Evolutionary conservation across 2,329 filamentous ascomycete species (phyloP), one percentile per base, ranked within the genome.

Genomic region (Fusarium sp.): DNA sequence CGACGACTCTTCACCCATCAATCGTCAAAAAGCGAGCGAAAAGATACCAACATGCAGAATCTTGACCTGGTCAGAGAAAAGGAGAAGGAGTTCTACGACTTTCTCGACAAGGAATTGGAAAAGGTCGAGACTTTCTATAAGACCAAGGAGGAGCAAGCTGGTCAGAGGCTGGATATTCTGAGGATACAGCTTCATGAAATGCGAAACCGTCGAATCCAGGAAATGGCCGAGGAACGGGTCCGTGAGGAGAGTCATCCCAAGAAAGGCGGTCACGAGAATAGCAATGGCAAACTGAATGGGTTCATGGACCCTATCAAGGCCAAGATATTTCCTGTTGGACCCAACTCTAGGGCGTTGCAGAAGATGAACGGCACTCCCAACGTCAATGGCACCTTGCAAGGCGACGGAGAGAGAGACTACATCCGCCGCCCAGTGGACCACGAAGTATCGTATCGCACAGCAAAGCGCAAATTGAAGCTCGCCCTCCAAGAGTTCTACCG

Each of bases 401-500:
- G 47, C 40, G 79, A 79, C 32, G 73, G 71, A 3, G 69, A 74
- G 15, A 74, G 81, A 58, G 82, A 85, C 70, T 87, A 86, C 56
- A 80, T 79, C 48, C 80, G 83, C n/a, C 78, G 78, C 13, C 79
- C 82, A 1, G 70, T 71, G 8, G 67, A 75, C 2, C 75, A 81
- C 35, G 80, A 89, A 29, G 90, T 97, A 0, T 86, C 93, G 0
- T 97, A 98, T 77, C 86, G 91, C 25, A 88, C 89, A 3, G 95
- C 95, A 1, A 98, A 97, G 78, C 85, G 90, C 58, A 97, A 97
- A 78, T 82, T 99, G 53, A 98, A 98, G 76, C 80, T 92, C 43
- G 95, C 95, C 0, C 77, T 98, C 45, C 91, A 96, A 70, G 95
- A 98, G 74, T 97, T 93, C 74, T 98, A 99, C 74, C 89, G 94